Conservation (phyloP, 2,329 filamentous ascomycete genomes). For the Scedosporium apiospermum region DNA sequence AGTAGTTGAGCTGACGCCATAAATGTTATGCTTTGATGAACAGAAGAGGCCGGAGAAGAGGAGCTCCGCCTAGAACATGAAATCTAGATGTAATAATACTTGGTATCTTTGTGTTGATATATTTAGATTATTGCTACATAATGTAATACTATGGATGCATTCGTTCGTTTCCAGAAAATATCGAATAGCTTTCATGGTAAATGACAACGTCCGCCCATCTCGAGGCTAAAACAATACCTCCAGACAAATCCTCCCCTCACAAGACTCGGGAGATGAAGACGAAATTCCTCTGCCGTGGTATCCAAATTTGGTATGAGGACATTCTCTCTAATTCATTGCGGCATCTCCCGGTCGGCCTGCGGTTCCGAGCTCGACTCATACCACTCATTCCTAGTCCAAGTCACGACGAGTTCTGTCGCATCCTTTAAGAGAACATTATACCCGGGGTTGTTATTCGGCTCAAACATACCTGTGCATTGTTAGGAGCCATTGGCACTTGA, state of each 20-base stretch:
- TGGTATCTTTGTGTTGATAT: neutral
- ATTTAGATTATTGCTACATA: neutral
- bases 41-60: neutral
- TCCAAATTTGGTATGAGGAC: neutral
- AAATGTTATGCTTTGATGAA: neutral
- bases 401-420: slow-evolving; percentile 54
- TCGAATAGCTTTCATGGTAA: neutral
- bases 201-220: too few relatives aligned
- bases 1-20: slow-evolving; percentile 16
- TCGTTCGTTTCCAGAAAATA: neutral
- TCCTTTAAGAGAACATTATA: slow-evolving; percentile 59
- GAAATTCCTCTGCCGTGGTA: neutral
- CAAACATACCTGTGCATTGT: slow-evolving; percentile 55
- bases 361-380: slow-evolving; percentile 39
- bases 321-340: neutral
- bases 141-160: neutral
- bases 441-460: slow-evolving; percentile 59
- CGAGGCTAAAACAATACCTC: too few relatives aligned
- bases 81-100: neutral
- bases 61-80: neutral
- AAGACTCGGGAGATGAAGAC: neutral
- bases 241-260: too few relatives aligned
- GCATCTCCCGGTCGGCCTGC: neutral
- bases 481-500: neutral
- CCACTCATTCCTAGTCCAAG: slow-evolving; percentile 59